These are phyloP conservation scores for Ustilago sp. DNA, from an alignment of 1,284 basidiomycete species.

Conservation along the genomic window DNA sequence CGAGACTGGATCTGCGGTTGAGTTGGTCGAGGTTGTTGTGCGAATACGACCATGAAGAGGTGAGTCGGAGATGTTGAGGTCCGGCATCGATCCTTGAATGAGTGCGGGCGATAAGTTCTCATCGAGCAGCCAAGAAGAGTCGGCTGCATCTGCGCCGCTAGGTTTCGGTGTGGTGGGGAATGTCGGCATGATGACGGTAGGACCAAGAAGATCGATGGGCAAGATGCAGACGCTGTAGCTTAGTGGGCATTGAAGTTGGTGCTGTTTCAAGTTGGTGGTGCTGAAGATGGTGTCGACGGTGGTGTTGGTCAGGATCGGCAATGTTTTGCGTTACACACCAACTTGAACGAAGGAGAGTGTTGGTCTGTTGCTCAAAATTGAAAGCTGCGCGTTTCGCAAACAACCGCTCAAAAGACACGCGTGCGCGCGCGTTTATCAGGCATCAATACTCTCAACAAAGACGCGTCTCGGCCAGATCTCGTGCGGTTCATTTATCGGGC, in stretches of 20 bases:
- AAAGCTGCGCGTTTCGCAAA: slow-evolving; percentile 4
- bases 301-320: neutral
- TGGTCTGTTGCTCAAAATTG: neutral
- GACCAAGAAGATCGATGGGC: neutral
- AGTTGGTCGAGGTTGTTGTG: slow-evolving; percentile 12
- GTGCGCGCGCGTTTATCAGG: neutral
- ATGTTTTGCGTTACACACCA: neutral
- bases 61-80: slow-evolving; percentile 48
- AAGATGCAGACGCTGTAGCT: neutral
- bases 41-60: slow-evolving; percentile 32
- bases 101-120: slow-evolving; percentile 39
- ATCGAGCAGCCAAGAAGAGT: slow-evolving; percentile 49
- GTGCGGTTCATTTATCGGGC: neutral
- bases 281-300: neutral
- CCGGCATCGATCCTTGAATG: slow-evolving; percentile 33
- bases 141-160: slow-evolving; percentile 22
- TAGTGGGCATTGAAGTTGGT: neutral
- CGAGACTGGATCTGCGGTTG: slow-evolving; percentile 6
- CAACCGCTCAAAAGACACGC: neutral
- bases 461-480: neutral
- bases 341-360: neutral
- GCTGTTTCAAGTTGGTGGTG: neutral
- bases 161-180: slow-evolving; percentile 41
- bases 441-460: neutral
- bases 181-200: slow-evolving; percentile 28